A percentile compares a stretch with the other conserved stretches of the same genome.
Evolutionary conservation across 2,329 filamentous ascomycete genomes (phyloP).

Genomic region (Lizonia empirigonia): DNA sequence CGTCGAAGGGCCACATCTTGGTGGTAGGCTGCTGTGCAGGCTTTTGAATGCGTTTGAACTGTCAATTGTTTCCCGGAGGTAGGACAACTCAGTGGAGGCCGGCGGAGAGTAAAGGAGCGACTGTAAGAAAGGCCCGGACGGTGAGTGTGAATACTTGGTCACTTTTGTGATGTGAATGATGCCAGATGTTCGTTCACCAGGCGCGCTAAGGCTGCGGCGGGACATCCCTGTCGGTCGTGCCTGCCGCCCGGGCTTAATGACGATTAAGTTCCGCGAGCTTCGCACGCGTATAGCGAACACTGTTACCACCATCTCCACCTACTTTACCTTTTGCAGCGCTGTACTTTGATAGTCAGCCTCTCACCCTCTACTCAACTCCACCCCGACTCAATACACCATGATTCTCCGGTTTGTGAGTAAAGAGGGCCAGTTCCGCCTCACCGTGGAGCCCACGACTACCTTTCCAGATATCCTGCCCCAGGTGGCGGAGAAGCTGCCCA

Average conservation of each 20-base stretch:
- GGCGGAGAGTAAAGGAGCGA: slow-evolving; percentile 11
- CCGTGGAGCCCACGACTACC: slow-evolving; percentile 72
- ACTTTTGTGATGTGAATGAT: slow-evolving; percentile 17
- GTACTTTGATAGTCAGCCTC: background rate
- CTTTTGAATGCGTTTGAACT: background rate
- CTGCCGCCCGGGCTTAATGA: slow-evolving; percentile 10
- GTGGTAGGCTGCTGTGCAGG: slow-evolving; percentile 12
- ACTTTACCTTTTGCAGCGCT: background rate
- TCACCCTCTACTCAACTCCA: background rate
- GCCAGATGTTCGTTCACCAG: slow-evolving; percentile 18
- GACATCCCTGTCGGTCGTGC: slow-evolving; percentile 13
- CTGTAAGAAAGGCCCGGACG: slow-evolving; percentile 3
- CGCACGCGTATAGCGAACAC: slow-evolving; percentile 6
- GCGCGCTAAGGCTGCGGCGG: slow-evolving; percentile 9
- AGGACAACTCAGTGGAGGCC: background rate
- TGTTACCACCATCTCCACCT: slow-evolving; percentile 1
- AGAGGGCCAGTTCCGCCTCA: slow-evolving; percentile 90
- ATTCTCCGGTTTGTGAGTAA: slow-evolving; percentile 86
- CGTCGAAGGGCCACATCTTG: slow-evolving; percentile 49
- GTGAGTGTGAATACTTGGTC: slow-evolving; percentile 6
- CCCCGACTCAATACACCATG: slow-evolving; percentile 56
- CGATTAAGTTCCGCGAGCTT: slow-evolving; percentile 16
- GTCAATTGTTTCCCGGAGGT: background rate
- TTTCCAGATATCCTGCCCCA: slow-evolving; percentile 66
- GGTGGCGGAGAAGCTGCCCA: slow-evolving; percentile 65